These are phyloP conservation scores for Cercospora janseana DNA, from an alignment of 2,329 filamentous ascomycete species.

Conservation along the genomic window DNA sequence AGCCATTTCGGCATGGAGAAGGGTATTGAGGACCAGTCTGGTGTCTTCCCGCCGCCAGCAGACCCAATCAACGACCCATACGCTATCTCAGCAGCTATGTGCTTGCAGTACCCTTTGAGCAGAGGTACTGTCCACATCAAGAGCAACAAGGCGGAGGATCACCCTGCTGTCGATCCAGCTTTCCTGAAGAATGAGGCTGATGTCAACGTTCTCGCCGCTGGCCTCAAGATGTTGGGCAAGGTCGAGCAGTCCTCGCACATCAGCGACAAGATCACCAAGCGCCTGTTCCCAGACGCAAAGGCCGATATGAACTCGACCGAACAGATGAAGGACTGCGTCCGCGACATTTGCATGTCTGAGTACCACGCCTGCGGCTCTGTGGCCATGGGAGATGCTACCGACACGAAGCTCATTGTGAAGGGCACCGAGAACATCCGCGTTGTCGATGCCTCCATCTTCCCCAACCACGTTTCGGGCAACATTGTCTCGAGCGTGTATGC, in stretches of 20 bases:
- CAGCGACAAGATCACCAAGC: slow-evolving; percentile 40
- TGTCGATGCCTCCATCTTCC: slow-evolving; percentile 39
- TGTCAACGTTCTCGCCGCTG: slow-evolving; percentile 40
- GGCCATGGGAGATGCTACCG: slow-evolving; percentile 47
- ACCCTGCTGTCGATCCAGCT: slow-evolving; percentile 31
- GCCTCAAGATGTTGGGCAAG: slow-evolving; percentile 41
- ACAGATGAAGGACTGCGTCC: slow-evolving; percentile 31
- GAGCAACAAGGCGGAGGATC: slow-evolving; percentile 26
- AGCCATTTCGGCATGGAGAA: slow-evolving; percentile 33
- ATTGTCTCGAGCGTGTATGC: slow-evolving; percentile 35
- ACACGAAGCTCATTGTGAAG: slow-evolving; percentile 39
- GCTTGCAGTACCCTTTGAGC: slow-evolving; percentile 35
- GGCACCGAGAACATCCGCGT: slow-evolving; percentile 40
- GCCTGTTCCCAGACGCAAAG: slow-evolving; percentile 36
- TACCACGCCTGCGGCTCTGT: slow-evolving; percentile 42
- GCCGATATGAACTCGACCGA: slow-evolving; percentile 29
- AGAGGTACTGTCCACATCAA: slow-evolving; percentile 38
- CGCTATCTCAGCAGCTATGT: slow-evolving; percentile 31
- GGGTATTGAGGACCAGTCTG: slow-evolving; percentile 33
- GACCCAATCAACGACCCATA: slow-evolving; percentile 25
- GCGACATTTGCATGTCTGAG: slow-evolving; percentile 31
- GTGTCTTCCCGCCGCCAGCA: slow-evolving; percentile 30
- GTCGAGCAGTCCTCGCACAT: slow-evolving; percentile 47
- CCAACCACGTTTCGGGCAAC: slow-evolving; percentile 35
- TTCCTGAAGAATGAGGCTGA: slow-evolving; percentile 48